These are phyloP conservation scores for Cercospora janseana DNA, from an alignment of 2,329 filamentous ascomycete genomes.

Conservation along the genomic window DNA sequence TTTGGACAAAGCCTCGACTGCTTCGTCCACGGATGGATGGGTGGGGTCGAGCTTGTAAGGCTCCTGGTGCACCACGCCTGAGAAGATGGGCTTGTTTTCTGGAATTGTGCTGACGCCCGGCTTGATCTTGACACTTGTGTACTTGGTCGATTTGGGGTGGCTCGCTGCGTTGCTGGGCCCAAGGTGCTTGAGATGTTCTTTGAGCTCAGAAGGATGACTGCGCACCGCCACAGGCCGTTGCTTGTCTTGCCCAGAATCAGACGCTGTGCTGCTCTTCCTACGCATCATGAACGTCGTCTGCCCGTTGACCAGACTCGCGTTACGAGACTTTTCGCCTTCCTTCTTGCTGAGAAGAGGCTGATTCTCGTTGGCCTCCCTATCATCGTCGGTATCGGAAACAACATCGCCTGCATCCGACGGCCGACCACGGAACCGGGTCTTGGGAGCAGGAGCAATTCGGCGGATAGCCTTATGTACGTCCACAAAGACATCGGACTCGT, in stretches of 20 bases:
- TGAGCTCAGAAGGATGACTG: slow-evolving; percentile 54
- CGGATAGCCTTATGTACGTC: slow-evolving; percentile 98
- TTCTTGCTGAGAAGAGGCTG: slow-evolving; percentile 33
- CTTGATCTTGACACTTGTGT: slow-evolving; percentile 65
- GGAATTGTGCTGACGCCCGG: slow-evolving; percentile 50
- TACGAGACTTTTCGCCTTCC: slow-evolving; percentile 24
- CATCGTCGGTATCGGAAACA: slow-evolving; percentile 27
- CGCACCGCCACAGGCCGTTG: slow-evolving; percentile 43
- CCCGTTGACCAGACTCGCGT: slow-evolving; percentile 39
- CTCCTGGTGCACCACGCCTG: slow-evolving; percentile 13
- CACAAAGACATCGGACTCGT: slow-evolving; percentile 97
- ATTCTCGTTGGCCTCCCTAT: slow-evolving; percentile 29
- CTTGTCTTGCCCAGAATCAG: slow-evolving; percentile 31
- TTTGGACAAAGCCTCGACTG: slow-evolving; percentile 16
- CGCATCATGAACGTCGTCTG: slow-evolving; percentile 46
- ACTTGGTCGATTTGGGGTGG: slow-evolving; percentile 59
- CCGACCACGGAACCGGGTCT: slow-evolving; percentile 48
- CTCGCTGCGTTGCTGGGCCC: slow-evolving; percentile 64
- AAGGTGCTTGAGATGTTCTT: slow-evolving; percentile 61
- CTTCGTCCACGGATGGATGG: slow-evolving; percentile 14
- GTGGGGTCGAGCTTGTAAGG: slow-evolving; percentile 5
- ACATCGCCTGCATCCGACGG: slow-evolving; percentile 12
- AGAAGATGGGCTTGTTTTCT: slow-evolving; percentile 37
- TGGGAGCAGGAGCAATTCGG: slow-evolving; percentile 79
- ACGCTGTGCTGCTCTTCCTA: slow-evolving; percentile 46